Conservation (phyloP, 148 eudicot genomes). For the Rhododendron henanense region DNA sequence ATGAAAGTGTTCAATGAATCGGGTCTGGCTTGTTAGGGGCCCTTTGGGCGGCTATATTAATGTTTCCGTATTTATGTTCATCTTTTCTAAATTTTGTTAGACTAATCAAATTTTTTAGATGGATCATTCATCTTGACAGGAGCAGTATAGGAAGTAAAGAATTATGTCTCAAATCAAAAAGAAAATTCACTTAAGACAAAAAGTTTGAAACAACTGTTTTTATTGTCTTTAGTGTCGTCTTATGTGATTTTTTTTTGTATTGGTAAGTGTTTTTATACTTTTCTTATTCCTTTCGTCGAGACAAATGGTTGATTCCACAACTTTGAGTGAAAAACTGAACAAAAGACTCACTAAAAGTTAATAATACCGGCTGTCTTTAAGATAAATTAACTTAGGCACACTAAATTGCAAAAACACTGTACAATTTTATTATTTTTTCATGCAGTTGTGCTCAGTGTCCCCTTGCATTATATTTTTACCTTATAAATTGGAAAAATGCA, state of each 20-base stretch:
- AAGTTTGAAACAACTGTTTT: neutral
- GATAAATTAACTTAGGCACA: neutral
- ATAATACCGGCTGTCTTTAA: neutral
- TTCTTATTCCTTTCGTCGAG: neutral
- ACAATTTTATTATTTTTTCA: neutral
- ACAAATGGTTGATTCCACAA: neutral
- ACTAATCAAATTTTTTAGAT: neutral
- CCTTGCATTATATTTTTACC: neutral
- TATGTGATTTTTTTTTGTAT: neutral
- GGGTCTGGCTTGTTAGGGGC: neutral
- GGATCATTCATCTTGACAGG: neutral
- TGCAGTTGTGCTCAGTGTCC: neutral
- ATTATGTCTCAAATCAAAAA: neutral
- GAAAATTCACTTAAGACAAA: neutral
- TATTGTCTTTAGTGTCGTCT: neutral
- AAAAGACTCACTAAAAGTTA: neutral
- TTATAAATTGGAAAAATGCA: neutral
- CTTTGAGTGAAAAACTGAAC: neutral
- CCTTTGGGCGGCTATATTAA: neutral
- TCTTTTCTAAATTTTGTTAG: neutral
- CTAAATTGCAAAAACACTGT: neutral
- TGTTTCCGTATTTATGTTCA: neutral
- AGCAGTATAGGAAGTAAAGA: neutral
- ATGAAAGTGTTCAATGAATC: neutral
- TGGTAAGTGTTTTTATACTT: neutral